Evolutionary conservation across 768 basidiomycete species (phyloP).

Genomic region (Mycena leptocephala): DNA sequence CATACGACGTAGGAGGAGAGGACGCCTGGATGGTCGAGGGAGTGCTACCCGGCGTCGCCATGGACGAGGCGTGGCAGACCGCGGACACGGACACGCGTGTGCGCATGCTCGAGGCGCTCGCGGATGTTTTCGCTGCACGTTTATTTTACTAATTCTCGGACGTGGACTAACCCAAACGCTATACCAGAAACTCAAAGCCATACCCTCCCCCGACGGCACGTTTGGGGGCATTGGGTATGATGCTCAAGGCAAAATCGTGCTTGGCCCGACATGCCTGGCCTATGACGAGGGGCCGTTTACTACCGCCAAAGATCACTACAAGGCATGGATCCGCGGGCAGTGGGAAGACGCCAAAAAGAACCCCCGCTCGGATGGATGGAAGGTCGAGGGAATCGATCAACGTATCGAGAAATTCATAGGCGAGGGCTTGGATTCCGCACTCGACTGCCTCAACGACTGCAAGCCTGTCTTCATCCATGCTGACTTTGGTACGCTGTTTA

Average conservation of each 20-base stretch:
- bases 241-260: slow-evolving; percentile 12
- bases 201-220: slow-evolving; percentile 1
- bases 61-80: slow-evolving; percentile 26
- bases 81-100: slow-evolving; percentile 6
- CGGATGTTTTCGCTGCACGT: slow-evolving; percentile 24
- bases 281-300: slow-evolving; percentile 21
- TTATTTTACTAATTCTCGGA: too few relatives aligned
- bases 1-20: slow-evolving; percentile 11
- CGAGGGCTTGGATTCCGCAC: slow-evolving; percentile 23
- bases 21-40: slow-evolving; percentile 25
- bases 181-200: slow-evolving; percentile 14
- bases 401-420: slow-evolving; percentile 22
- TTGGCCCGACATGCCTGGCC: slow-evolving; percentile 19
- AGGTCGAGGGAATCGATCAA: slow-evolving; percentile 15
- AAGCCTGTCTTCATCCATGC: slow-evolving; percentile 20
- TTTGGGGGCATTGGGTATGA: slow-evolving; percentile 26
- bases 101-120: slow-evolving; percentile 27
- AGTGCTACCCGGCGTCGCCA: slow-evolving; percentile 7
- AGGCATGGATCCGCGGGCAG: slow-evolving; percentile 24
- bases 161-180: not conserved
- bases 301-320: slow-evolving; percentile 23
- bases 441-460: slow-evolving; percentile 9
- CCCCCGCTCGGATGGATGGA: slow-evolving; percentile 12
- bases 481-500: not conserved
- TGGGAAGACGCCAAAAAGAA: slow-evolving; percentile 28